A percentile compares a stretch with the other conserved stretches of the same genome.
phyloP scores from a whole-genome alignment of 1,284 basidiomycete genomes.

The Apiotrichum brassicae region DNA sequence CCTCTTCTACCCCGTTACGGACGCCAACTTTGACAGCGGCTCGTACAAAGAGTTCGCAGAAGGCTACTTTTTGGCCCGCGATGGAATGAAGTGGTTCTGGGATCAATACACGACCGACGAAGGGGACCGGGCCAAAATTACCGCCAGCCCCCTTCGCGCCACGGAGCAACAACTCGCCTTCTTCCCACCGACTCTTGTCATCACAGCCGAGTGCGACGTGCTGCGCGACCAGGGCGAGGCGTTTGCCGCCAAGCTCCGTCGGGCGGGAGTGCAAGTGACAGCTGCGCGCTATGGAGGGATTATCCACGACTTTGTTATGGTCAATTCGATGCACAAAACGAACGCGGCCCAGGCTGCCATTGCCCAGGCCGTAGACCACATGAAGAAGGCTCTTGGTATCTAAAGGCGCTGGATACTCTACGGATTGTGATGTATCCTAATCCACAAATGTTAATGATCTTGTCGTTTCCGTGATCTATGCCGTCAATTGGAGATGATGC shows the following conservation, averaged over 20 bases:
- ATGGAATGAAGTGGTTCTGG: slow-evolving; percentile 22
- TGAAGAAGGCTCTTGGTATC: slow-evolving; percentile 1
- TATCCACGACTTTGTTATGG: slow-evolving; percentile 17
- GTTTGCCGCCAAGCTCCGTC: slow-evolving; percentile 13
- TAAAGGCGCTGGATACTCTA: too few relatives aligned
- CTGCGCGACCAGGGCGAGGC: slow-evolving; percentile 16
- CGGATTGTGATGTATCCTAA: too few relatives aligned
- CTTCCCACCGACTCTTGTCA: slow-evolving; percentile 15
- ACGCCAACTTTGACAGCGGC: slow-evolving; percentile 12
- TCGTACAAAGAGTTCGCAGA: slow-evolving; percentile 12
- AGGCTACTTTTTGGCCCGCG: slow-evolving; percentile 13
- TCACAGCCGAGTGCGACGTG: slow-evolving; percentile 15
- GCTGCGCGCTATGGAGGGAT: slow-evolving; percentile 10
- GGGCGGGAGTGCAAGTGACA: slow-evolving; percentile 9
- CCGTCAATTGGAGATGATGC: too few relatives aligned
- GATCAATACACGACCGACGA: slow-evolving; percentile 11
- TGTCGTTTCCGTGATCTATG: too few relatives aligned
- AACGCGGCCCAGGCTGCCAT: slow-evolving; percentile 7
- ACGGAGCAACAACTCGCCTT: slow-evolving; percentile 2
- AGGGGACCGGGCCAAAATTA: slow-evolving; percentile 1
- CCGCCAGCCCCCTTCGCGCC: slow-evolving; percentile 8
- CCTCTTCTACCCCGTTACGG: slow-evolving; percentile 14
- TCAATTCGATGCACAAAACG: slow-evolving; percentile 14
- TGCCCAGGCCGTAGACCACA: slow-evolving; percentile 1
- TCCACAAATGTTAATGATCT: too few relatives aligned